A percentile compares a stretch with the other conserved stretches of the same genome.
Evolutionary conservation across 805 yeast genomes (phyloP).

Genomic region (Limtongia smithiae): DNA sequence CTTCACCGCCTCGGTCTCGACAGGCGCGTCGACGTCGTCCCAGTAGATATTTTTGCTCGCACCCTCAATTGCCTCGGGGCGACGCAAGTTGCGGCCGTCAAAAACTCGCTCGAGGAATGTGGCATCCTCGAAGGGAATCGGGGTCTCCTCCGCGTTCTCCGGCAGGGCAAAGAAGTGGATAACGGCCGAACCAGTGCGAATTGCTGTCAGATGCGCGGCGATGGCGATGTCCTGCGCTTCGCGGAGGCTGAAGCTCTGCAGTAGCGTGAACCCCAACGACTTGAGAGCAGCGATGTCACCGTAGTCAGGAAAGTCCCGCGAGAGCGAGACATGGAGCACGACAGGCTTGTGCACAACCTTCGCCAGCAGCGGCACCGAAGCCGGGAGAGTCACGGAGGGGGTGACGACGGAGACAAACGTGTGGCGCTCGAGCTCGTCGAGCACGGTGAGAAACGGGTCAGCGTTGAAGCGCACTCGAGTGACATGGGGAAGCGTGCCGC

Average conservation of each 20-base stretch:
- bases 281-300: conserved; percentile 67
- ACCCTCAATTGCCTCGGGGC: conserved; percentile 23
- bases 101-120: conserved; percentile 9
- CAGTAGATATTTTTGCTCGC: conserved; percentile 18
- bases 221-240: conserved; percentile 55
- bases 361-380: conserved; percentile 56
- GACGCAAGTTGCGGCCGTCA: conserved; percentile 14
- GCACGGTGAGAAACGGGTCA: conserved; percentile 52
- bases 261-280: conserved; percentile 59
- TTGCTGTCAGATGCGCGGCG: conserved; percentile 57
- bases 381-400: conserved; percentile 52
- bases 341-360: conserved; percentile 42
- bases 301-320: conserved; percentile 50
- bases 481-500: conserved; percentile 22
- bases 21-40: conserved; percentile 23
- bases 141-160: conserved; percentile 9
- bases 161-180: conserved; percentile 59
- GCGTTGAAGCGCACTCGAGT: conserved; percentile 42
- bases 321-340: conserved; percentile 52
- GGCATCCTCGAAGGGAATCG: conserved; percentile 22
- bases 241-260: conserved; percentile 60
- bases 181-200: conserved; percentile 51
- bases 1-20: conserved; percentile 22
- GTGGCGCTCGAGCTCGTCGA: conserved; percentile 36
- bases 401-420: conserved; percentile 49